A percentile compares a stretch with the other conserved stretches of the same genome.
phyloP scores from a whole-genome alignment of 495 filamentous ascomycete species.

The Penicillium lagena region DNA sequence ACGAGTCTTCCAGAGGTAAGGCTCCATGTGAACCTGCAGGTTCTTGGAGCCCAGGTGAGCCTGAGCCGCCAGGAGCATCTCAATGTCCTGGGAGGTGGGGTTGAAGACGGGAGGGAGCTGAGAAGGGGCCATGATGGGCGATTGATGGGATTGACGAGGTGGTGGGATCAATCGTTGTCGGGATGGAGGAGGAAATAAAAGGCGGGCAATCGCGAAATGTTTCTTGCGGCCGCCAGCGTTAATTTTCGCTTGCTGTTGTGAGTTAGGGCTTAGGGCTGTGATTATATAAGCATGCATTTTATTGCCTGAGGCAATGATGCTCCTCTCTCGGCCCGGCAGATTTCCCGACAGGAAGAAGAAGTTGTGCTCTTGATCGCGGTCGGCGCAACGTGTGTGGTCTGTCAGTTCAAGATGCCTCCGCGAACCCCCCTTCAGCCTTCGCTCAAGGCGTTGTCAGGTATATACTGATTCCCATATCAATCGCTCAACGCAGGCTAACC shows the following conservation, averaged over 20 bases:
- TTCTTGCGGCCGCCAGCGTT: constrained; percentile 21
- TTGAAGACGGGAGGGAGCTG: constrained; percentile 89
- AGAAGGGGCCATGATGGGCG: constrained; percentile 83
- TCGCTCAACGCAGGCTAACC: neutral
- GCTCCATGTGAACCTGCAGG: constrained; percentile 97
- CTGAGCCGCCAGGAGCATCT: constrained; percentile 97
- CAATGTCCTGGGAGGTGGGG: constrained; percentile 83
- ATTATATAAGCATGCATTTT: constrained; percentile 1
- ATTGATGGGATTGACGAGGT: constrained; percentile 45
- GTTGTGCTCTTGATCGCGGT: neutral
- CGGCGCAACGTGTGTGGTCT: no score
- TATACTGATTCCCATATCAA: constrained; percentile 7
- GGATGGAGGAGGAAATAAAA: constrained; percentile 33
- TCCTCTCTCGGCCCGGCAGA: constrained; percentile 16
- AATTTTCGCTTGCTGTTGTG: constrained; percentile 41
- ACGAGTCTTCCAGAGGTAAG: constrained; percentile 98
- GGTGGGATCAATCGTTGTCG: constrained; percentile 49
- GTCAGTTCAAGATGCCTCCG: constrained; percentile 57
- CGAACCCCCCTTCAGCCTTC: constrained; percentile 61
- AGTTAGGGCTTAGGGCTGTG: constrained; percentile 34
- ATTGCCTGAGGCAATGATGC: constrained; percentile 16
- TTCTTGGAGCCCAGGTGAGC: constrained; percentile 98
- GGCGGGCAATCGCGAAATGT: constrained; percentile 28
- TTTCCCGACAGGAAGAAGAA: constrained; percentile 26
- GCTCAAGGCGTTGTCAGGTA: constrained; percentile 58